phyloP scores from a whole-genome alignment of 139 green algal genomes.

The Chlorella sp. region DNA sequence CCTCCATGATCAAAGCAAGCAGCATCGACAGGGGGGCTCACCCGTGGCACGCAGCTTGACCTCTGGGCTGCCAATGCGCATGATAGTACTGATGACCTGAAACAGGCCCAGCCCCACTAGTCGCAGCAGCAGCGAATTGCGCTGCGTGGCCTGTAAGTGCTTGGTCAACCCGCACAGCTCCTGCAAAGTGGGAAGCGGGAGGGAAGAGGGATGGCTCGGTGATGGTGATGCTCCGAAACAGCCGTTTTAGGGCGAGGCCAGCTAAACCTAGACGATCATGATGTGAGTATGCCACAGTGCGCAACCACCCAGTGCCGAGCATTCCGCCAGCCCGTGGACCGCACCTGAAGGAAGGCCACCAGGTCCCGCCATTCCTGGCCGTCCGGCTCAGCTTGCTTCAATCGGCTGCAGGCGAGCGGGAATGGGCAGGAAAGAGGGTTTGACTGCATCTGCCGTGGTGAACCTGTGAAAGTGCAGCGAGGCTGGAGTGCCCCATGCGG shows the following conservation, averaged over 20 bases:
- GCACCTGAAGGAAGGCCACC: slow-evolving; percentile 82
- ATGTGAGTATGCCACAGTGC: too few species aligned
- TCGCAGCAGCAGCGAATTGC: slow-evolving; percentile 72
- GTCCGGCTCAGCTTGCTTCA: background rate
- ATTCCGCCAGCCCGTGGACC: too few species aligned
- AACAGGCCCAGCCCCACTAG: slow-evolving; percentile 90
- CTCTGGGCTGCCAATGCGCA: slow-evolving; percentile 6
- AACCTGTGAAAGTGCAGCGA: too few species aligned
- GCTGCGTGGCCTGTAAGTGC: slow-evolving; percentile 83
- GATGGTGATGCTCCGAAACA: too few species aligned
- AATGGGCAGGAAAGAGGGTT: background rate
- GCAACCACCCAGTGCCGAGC: too few species aligned
- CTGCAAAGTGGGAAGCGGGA: too few species aligned
- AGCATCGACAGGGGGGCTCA: too few species aligned
- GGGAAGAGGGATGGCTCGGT: too few species aligned
- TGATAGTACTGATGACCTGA: slow-evolving; percentile 30
- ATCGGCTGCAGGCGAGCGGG: slow-evolving; percentile 6
- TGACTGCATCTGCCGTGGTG: slow-evolving; percentile 8
- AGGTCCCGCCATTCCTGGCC: slow-evolving; percentile 85
- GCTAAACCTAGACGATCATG: too few species aligned
- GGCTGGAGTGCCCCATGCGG: too few species aligned
- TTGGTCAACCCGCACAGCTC: slow-evolving; percentile 91
- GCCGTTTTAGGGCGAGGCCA: too few species aligned
- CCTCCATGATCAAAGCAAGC: too few species aligned
- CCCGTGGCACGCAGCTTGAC: slow-evolving; percentile 26